Evolutionary conservation across 306 rosid species (phyloP).

Genomic region (Datisca glomerata): DNA sequence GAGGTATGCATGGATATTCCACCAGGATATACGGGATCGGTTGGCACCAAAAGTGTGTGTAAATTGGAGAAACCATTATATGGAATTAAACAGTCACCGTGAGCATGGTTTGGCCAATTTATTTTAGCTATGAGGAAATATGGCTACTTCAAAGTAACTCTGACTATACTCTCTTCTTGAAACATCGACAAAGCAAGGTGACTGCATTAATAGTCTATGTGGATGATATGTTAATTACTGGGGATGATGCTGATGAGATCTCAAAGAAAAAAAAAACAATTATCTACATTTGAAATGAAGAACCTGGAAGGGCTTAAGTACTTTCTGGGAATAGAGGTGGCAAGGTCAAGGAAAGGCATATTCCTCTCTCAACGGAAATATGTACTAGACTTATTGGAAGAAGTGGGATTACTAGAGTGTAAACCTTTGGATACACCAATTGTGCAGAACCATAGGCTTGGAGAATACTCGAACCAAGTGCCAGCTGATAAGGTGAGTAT

Average conservation of each 20-base stretch:
- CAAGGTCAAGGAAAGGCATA: not conserved
- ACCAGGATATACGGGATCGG: no score
- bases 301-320: not conserved
- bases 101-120: not conserved
- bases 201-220: not conserved
- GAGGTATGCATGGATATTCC: no score
- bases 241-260: not conserved
- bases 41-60: not conserved
- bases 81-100: not conserved
- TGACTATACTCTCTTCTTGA: not conserved
- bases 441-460: not conserved
- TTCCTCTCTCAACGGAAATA: not conserved
- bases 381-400: not conserved
- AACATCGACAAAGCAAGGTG: not conserved
- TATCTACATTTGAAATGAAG: not conserved
- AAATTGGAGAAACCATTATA: not conserved
- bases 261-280: not conserved
- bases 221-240: not conserved
- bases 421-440: not conserved
- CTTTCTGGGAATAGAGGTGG: not conserved
- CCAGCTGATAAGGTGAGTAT: no score
- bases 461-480: no score
- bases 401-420: not conserved
- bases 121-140: not conserved
- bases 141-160: not conserved